Percentiles rank a stretch among this genome's conserved stretches.
phyloP scores from a whole-genome alignment of 768 basidiomycete species.

The Pluteus cervinus region DNA sequence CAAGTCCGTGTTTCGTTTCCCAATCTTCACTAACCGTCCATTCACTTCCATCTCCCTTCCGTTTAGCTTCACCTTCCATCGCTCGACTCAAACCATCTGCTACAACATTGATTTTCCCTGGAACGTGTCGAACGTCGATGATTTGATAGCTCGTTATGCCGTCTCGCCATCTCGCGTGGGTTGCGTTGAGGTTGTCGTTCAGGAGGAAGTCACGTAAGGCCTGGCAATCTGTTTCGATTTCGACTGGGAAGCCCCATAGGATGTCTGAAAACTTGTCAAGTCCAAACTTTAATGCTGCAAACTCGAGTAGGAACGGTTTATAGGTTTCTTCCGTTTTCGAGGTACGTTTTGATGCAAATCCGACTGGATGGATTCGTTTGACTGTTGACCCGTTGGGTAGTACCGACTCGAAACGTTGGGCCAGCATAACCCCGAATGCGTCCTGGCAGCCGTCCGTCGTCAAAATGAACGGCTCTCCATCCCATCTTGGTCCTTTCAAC shows the following conservation, averaged over 20 bases:
- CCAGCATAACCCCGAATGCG: conserved; percentile 24
- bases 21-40: conserved; percentile 25
- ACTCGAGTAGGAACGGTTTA: conserved; percentile 27
- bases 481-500: conserved; percentile 14
- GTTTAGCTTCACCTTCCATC: conserved; percentile 10
- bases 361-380: conserved; percentile 18
- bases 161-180: conserved; percentile 29
- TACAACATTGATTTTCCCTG: conserved; percentile 16
- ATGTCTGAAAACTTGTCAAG: conserved; percentile 25
- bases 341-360: conserved; percentile 27
- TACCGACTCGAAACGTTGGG: conserved; percentile 16
- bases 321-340: conserved; percentile 23
- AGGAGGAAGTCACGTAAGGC: conserved; percentile 24
- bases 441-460: conserved; percentile 30
- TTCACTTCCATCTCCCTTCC: conserved; percentile 18
- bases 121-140: conserved; percentile 15
- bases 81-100: conserved; percentile 24
- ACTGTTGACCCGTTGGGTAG: conserved; percentile 16
- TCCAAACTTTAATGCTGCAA: conserved; percentile 27
- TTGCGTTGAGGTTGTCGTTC: conserved; percentile 19
- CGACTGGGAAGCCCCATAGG: conserved; percentile 22
- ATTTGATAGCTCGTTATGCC: conserved; percentile 21
- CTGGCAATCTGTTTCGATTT: conserved; percentile 30
- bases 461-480: conserved; percentile 27
- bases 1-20: conserved; percentile 13